Base-by-base conservation (phyloP, 2,329 filamentous ascomycete species). In the Tolypocladium nubicola region DNA sequence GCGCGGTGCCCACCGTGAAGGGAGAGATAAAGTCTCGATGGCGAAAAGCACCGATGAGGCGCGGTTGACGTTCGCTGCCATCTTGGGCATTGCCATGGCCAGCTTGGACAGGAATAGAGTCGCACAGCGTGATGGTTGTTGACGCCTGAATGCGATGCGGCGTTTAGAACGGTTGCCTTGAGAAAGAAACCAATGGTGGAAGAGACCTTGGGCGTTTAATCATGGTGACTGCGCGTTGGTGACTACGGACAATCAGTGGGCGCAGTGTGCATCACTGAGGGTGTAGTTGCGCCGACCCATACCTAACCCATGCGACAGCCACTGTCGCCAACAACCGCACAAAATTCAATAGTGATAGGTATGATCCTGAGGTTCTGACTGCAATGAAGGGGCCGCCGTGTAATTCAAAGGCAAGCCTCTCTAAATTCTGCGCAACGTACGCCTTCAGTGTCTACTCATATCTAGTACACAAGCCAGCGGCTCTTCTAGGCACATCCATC, bases 381-480 rank as follows among this genome's bases (percentile, higher is more conserved):
- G 37, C 5, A 10, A 33, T 49, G 45, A 11, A 30, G n/a, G 19
- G 37, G 19, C 5, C 47, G 37, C 47, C n/a, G 16, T 35, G 5
- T 4, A 16, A 50, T n/a, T 13, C 30, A 10, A 35, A 35, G 23
- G 11, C 43, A 14, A 50, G 26, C 6, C 10, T 50, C 47, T 11
- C 9, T 50, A 16, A 33, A 7, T 21, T 6, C 16, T 50, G 41
- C 16, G 52, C 56, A 56, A 53, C 39, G 33, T 52, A 23, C 35
- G 55, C 55, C 56, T 35, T 52, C 57, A 55, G 64, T 63, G 63
- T 71, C 67, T 71, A 71, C 70, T 68, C 62, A 67, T 70, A 68
- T 62, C 68, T 70, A 69, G 66, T 71, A 71, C 69, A 70, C 68
- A 63, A 67, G 65, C 63, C 59, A 45, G 54, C 52, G 57, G 61